Evolutionary conservation across 2,329 filamentous ascomycete genomes (phyloP), one percentile per base, ranked within the genome.

Genomic region (Lecanicillium sp.): DNA sequence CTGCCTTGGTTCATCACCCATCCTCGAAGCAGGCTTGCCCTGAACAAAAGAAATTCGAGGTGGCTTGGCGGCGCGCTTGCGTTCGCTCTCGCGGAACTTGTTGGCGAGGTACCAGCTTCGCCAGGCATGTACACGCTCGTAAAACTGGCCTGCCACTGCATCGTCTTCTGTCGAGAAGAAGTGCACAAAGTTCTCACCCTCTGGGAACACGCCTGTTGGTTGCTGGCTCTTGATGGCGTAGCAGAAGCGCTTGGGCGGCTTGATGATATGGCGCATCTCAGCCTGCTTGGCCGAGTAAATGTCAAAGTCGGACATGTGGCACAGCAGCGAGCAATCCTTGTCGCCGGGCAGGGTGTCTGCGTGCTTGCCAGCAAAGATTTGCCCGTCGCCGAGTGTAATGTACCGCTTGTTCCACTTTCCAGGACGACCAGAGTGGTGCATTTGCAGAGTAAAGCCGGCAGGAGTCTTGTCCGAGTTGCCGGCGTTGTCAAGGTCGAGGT

Each of bases 211-310:
- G 42, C 76, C 79, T 0, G 83, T 83, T 59, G 90, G 94, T 54
- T 95, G 83, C 63, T 95, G 88, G 50, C 85, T 94, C 62, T 95
- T 95, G 50, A 96, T 73, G 1, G 87, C 89, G 52, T 85, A 90
- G 62, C 86, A 94, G 48, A 80, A 72, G 53, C 81, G 84, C 60
- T 92, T 94, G 0, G 90, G 90, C 1, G 88, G 83, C 51, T 83
- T 88, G 38, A 95, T 70, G 46, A 77, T 73, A 51, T 82, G 84
- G 28, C 76, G 70, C 45, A 78, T 63, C 48, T 86, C 79, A 32
- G 76, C 73, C 37, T 76, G 70, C 5, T 79, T 86, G 2, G 86
- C 83, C 2, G 71, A 76, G 62, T 95, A 95, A 35, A 95, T 83
- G 54, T 96, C 90, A 57, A 90, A 95, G 59, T 95, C 89, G 3